Base-by-base conservation (phyloP, 2,329 filamentous ascomycete species). In the Aplosporella prunicola region DNA sequence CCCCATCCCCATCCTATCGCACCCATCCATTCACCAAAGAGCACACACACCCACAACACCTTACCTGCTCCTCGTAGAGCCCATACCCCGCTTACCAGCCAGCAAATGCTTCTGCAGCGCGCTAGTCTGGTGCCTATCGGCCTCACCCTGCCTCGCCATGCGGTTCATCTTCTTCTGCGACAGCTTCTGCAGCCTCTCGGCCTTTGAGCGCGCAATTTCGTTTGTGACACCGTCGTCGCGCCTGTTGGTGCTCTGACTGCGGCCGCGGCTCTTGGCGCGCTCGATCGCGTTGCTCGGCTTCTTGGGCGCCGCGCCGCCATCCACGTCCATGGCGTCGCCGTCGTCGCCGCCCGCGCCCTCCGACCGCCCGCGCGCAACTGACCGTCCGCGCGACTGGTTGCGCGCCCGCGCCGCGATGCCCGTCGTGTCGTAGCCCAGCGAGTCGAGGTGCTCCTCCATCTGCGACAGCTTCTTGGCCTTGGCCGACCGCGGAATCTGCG, bases 91-190 rank as follows among this genome's bases (percentile, higher is more conserved):
- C 74, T 96, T 98, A 53, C 91, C 91, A 43, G 82, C 72, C 59
- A 85, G 81, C 75, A 98, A 71, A 68, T 96, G 91, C 69, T 93
- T 98, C 45, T 80, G 76, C 63, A 93, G 66, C 36, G 83, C 74
- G 24, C 83, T 82, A 39, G 80, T 80, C 44, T 78, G 78, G 66
- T 96, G 89, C 58, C 93, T 78, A 72, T 98, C 91, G 44, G 82
- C 88, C 69, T 98, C 91, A 71, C 91, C 91, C 72, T 93, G 85
- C 62, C 88, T 80, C 29, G 91, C 91, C 82, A 93, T 91, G 47
- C 89, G 78, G 71, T 98, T 98, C 87, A 93, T 95, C 76, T 87
- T 89, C 74, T 89, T 87, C 79, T 98, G 93, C 53, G 80, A 74
- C 58, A 98, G 67, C 74, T 94, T 96, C 57, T 78, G 74, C 58